These are phyloP conservation scores for Auxenochlorella pyrenoidosa DNA, from an alignment of 139 green algal species.

Conservation along the genomic window DNA sequence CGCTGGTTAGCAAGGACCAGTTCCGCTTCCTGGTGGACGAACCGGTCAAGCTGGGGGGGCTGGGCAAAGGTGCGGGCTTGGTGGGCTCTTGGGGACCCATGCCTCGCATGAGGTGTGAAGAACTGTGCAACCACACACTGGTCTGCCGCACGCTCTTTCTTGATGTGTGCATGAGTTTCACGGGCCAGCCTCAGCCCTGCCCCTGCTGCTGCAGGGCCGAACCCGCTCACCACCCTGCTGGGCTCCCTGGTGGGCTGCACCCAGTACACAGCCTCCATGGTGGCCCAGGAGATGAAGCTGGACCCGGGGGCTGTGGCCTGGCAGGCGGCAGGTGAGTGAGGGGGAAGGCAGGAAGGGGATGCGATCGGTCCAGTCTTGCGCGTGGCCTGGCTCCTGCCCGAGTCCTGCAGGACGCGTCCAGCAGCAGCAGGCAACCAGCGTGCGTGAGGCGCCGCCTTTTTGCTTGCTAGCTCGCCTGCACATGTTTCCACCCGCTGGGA, in stretches of 20 bases:
- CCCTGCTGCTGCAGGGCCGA: constrained; percentile 14
- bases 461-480: too few species aligned
- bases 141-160: too few species aligned
- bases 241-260: constrained; percentile 39
- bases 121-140: too few species aligned
- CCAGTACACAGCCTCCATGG: constrained; percentile 34
- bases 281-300: constrained; percentile 33
- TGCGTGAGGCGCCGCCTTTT: too few species aligned
- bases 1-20: constrained; percentile 25
- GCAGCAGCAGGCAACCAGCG: too few species aligned
- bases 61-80: constrained; percentile 25
- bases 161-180: not conserved
- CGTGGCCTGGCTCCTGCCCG: too few species aligned
- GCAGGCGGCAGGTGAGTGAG: not conserved
- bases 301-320: constrained; percentile 17
- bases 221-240: constrained; percentile 36
- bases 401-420: too few species aligned
- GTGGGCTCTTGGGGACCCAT: too few species aligned
- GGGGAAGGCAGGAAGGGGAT: too few species aligned
- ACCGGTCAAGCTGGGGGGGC: constrained; percentile 33
- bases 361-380: too few species aligned
- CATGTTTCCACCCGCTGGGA: too few species aligned
- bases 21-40: constrained; percentile 43
- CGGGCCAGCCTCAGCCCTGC: not conserved
- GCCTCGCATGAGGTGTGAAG: too few species aligned